These are phyloP conservation scores for Alternaria triticimaculans DNA, from an alignment of 2,329 filamentous ascomycete genomes.

Conservation along the genomic window DNA sequence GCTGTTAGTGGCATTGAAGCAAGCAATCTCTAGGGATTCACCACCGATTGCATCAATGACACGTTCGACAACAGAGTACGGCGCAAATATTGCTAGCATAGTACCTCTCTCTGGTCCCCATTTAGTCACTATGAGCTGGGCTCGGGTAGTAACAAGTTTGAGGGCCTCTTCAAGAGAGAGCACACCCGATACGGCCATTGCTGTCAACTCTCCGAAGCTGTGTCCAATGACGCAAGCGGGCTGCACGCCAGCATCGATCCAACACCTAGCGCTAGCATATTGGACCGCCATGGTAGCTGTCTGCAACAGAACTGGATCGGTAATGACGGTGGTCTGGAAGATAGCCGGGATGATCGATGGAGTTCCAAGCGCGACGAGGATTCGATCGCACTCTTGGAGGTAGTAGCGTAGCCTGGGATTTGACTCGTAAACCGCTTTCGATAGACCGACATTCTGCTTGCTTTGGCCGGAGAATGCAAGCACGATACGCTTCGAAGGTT, in stretches of 20 bases:
- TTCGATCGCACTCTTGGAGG: slow-evolving; percentile 20
- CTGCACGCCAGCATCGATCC: slow-evolving; percentile 24
- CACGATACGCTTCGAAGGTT: not conserved
- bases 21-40: slow-evolving; percentile 50
- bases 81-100: slow-evolving; percentile 27
- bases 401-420: slow-evolving; percentile 7
- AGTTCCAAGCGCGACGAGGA: slow-evolving; percentile 9
- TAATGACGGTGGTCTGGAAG: slow-evolving; percentile 10
- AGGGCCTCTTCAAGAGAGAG: slow-evolving; percentile 38
- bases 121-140: slow-evolving; percentile 31
- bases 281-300: slow-evolving; percentile 24
- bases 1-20: slow-evolving; percentile 46
- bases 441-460: slow-evolving; percentile 5
- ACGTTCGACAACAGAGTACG: slow-evolving; percentile 2
- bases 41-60: slow-evolving; percentile 3
- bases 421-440: slow-evolving; percentile 1
- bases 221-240: slow-evolving; percentile 22
- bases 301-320: slow-evolving; percentile 21
- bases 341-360: slow-evolving; percentile 15
- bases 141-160: slow-evolving; percentile 44
- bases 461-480: slow-evolving; percentile 11
- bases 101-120: slow-evolving; percentile 30
- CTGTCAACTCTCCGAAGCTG: slow-evolving; percentile 50
- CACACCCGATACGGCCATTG: slow-evolving; percentile 43
- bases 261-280: slow-evolving; percentile 27